Conservation (phyloP, 768 basidiomycete genomes). For the Podaxis sp. region DNA sequence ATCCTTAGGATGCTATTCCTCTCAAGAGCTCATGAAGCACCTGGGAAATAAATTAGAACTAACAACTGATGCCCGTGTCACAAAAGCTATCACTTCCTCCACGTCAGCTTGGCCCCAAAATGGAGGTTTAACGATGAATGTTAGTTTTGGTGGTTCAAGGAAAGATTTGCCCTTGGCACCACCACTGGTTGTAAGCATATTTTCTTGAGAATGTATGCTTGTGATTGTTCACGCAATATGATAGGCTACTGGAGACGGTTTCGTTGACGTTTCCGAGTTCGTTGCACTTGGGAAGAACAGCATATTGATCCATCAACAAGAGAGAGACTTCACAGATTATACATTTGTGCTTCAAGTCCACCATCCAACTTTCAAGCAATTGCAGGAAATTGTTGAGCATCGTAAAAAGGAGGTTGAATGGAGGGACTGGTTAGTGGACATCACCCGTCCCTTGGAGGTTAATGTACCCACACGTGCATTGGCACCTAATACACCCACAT, state of each 20-base stretch:
- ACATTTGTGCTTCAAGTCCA: constrained; percentile 48
- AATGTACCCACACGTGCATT: background rate
- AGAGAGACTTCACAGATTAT: constrained; percentile 40
- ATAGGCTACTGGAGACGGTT: constrained; percentile 45
- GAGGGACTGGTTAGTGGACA: constrained; percentile 36
- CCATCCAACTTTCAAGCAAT: constrained; percentile 45
- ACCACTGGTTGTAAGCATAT: constrained; percentile 34
- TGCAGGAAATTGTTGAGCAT: constrained; percentile 30
- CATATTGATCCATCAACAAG: constrained; percentile 40
- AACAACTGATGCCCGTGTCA: constrained; percentile 12
- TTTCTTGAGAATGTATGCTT: background rate
- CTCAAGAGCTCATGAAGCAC: constrained; percentile 19
- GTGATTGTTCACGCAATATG: background rate
- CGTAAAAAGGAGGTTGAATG: constrained; percentile 35
- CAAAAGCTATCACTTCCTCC: constrained; percentile 19
- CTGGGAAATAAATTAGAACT: constrained; percentile 19
- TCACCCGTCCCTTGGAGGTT: constrained; percentile 15
- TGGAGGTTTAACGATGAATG: constrained; percentile 33
- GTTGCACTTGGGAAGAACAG: constrained; percentile 38
- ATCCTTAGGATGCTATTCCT: constrained; percentile 44
- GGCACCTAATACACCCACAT: background rate
- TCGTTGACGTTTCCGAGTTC: constrained; percentile 52
- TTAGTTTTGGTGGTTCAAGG: constrained; percentile 26
- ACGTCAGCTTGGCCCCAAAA: constrained; percentile 43
- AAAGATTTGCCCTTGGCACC: constrained; percentile 38